These are phyloP conservation scores for Apium graveolens DNA, from an alignment of 129 eudicot genomes.

Conservation along the genomic window DNA sequence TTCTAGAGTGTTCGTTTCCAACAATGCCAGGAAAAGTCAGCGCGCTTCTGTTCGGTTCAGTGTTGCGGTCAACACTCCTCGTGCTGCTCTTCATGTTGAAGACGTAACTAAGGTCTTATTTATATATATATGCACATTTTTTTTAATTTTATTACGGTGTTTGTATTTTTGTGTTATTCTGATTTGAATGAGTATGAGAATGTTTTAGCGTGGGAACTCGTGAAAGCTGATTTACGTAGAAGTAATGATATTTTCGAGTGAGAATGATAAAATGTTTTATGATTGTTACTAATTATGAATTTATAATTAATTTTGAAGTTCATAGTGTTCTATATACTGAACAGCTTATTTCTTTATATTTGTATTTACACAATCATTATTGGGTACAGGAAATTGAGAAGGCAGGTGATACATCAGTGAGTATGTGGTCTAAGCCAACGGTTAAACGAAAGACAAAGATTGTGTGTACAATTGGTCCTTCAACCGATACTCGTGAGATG, in stretches of 20 bases:
- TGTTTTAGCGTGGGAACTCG: not conserved
- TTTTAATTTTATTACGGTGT: not conserved
- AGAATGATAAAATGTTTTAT: not conserved
- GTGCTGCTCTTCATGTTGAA: conserved; percentile 45
- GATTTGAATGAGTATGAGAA: too few relatives aligned
- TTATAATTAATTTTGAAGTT: too few relatives aligned
- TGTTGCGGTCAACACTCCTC: conserved; percentile 31
- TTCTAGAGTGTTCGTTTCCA: conserved; percentile 19
- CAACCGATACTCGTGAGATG: conserved; percentile 87
- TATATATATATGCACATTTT: too few relatives aligned
- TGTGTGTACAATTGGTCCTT: conserved; percentile 96
- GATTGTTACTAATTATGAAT: too few relatives aligned
- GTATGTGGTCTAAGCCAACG: conserved; percentile 73
- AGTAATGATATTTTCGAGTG: not conserved
- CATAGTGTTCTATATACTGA: not conserved
- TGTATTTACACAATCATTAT: not conserved
- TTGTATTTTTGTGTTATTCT: not conserved
- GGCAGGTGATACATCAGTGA: conserved; percentile 39
- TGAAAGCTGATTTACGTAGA: not conserved
- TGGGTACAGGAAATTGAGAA: conserved; percentile 9
- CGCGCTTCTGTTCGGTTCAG: conserved; percentile 21
- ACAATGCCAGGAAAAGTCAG: conserved; percentile 2
- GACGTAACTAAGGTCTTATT: conserved; percentile 47
- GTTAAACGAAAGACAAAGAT: conserved; percentile 91
- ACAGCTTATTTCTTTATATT: not conserved